Evolutionary conservation across 139 green algal genomes (phyloP).

Genomic region (Haematococcus lacustris): DNA sequence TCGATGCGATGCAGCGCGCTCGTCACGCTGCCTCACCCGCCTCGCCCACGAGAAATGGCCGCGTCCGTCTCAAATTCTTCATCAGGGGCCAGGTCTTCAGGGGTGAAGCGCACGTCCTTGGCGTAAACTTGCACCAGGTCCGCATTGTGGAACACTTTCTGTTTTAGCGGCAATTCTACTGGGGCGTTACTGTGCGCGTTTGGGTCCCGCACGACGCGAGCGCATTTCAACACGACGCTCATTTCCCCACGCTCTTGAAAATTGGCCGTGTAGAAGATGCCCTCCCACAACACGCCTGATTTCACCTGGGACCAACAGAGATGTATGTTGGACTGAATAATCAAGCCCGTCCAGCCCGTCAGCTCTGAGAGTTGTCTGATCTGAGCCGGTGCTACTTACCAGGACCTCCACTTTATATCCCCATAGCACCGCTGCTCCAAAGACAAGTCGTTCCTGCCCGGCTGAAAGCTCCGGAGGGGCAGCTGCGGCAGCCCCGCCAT

Average conservation of each 20-base stretch:
- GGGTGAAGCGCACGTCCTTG: slow-evolving; percentile 56
- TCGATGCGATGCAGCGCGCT: too few relatives aligned
- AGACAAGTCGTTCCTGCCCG: neutral
- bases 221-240: slow-evolving; percentile 54
- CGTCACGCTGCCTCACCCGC: slow-evolving; percentile 36
- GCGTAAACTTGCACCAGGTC: slow-evolving; percentile 53
- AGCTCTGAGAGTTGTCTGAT: neutral
- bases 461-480: too few relatives aligned
- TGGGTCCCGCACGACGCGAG: slow-evolving; percentile 34
- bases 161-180: slow-evolving; percentile 31
- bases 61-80: slow-evolving; percentile 69
- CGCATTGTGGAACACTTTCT: slow-evolving; percentile 25
- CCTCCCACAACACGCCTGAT: slow-evolving; percentile 56
- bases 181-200: slow-evolving; percentile 9
- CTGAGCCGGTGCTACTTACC: slow-evolving; percentile 27
- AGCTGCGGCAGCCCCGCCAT: too few relatives aligned
- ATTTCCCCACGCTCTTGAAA: too few relatives aligned
- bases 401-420: slow-evolving; percentile 62
- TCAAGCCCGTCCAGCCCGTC: too few relatives aligned
- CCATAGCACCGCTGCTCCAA: slow-evolving; percentile 42
- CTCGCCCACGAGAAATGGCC: slow-evolving; percentile 57
- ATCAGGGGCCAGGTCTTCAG: slow-evolving; percentile 43
- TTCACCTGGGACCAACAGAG: slow-evolving; percentile 26
- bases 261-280: slow-evolving; percentile 54
- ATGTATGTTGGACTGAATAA: too few relatives aligned